Conservation (phyloP, 352 stramenopile species). For the Phytophthora pinifolia region DNA sequence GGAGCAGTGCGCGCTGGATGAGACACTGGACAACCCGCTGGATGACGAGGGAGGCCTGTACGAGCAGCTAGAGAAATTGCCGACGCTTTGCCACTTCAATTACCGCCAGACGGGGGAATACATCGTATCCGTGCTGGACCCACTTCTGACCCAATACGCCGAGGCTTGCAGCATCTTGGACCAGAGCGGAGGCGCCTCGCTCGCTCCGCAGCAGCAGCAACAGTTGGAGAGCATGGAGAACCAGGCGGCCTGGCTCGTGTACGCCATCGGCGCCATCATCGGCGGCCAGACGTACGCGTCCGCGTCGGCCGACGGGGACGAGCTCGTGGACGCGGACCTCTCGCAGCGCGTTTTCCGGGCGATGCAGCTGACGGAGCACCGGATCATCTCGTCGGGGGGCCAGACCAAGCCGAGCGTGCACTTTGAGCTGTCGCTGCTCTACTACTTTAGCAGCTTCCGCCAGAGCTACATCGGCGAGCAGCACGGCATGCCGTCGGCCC, state of each 20-base stretch:
- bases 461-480: conserved; percentile 93
- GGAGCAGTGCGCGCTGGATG: conserved; percentile 92
- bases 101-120: conserved; percentile 94
- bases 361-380: conserved; percentile 95
- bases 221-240: conserved; percentile 90
- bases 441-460: conserved; percentile 96
- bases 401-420: conserved; percentile 87
- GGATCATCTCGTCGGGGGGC: conserved; percentile 88
- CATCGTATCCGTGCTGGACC: conserved; percentile 94
- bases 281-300: conserved; percentile 95
- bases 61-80: conserved; percentile 97
- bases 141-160: conserved; percentile 93
- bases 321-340: conserved; percentile 96
- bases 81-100: conserved; percentile 96
- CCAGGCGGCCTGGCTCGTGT: conserved; percentile 97
- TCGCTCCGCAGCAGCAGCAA: conserved; percentile 48
- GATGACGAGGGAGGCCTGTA: conserved; percentile 96
- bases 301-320: conserved; percentile 91
- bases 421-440: conserved; percentile 95
- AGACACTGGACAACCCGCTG: conserved; percentile 94
- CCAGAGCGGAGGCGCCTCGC: conserved; percentile 44
- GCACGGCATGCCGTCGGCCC: conserved; percentile 83
- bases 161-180: conserved; percentile 85
- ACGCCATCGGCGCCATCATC: conserved; percentile 96
- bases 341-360: conserved; percentile 95